These are phyloP conservation scores for Mangifera indica DNA, from an alignment of 345 rosid genomes.

Conservation along the genomic window DNA sequence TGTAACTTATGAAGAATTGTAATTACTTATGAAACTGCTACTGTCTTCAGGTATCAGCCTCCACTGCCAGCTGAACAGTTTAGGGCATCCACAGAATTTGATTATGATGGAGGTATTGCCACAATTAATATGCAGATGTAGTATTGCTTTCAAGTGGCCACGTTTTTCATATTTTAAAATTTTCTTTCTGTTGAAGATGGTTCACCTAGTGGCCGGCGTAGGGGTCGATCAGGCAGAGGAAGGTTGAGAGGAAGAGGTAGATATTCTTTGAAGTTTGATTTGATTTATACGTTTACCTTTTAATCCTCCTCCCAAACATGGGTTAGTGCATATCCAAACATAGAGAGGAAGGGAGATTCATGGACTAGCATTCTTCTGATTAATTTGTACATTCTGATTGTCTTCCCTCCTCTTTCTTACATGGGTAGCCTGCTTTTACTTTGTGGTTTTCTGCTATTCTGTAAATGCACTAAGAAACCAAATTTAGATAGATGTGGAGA, in stretches of 20 bases:
- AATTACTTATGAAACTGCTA: constrained; percentile 6
- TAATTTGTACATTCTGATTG: not conserved
- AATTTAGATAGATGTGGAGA: too few relatives aligned
- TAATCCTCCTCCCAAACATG: not conserved
- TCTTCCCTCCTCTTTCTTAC: not conserved
- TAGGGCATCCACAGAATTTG: constrained; percentile 46
- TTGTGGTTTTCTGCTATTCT: too few relatives aligned
- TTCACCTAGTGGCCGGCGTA: constrained; percentile 66
- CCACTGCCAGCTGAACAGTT: constrained; percentile 71
- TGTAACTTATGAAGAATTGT: not conserved
- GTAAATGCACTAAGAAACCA: too few relatives aligned
- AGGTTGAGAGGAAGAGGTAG: constrained; percentile 49
- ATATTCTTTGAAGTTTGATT: not conserved
- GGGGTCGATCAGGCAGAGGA: constrained; percentile 74
- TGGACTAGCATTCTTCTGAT: not conserved
- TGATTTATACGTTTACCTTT: not conserved
- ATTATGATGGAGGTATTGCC: constrained; percentile 64
- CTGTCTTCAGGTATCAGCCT: constrained; percentile 62
- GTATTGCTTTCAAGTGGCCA: not conserved
- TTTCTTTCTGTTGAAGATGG: constrained; percentile 44
- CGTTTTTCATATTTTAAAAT: not conserved
- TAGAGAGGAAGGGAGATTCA: not conserved
- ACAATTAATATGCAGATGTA: not conserved
- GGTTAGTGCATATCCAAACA: not conserved
- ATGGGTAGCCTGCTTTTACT: too few relatives aligned